Evolutionary conservation across 352 stramenopile species (phyloP), one percentile per base, ranked within the genome.

Genomic region (Phytophthora palmivora): DNA sequence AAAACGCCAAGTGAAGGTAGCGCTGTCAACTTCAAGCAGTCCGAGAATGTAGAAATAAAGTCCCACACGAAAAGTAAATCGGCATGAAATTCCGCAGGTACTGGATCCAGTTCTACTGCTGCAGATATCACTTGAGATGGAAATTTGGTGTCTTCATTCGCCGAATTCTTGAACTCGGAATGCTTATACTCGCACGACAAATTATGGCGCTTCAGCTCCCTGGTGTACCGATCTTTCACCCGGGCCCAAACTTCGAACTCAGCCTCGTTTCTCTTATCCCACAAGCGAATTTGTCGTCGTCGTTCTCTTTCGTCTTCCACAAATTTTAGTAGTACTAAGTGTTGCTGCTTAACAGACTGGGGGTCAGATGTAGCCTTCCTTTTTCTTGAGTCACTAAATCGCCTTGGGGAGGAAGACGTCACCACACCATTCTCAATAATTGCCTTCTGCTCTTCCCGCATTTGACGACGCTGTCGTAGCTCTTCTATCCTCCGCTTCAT

Each of bases 51-150:
- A 10, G 82, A 87, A 38, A 93, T 72, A 16, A 87, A 82, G 56
- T 93, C 84, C 84, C 84, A 93, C 10, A 86, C 72, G 47, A 91
- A 93, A 10, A 93, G 56, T 45, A 93, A 52, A 63, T 93, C 84
- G 10, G 51, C 46, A 22, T 82, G 79, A 46, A 66, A 55, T 58
- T 84, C 79, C 3, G 19, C 19, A 11, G 82, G 80, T 11, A 91
- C 37, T 9, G 63, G 14, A 2, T 74, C 58, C 11, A 93, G 49
- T 44, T 84, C 82, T 16, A 47, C 46, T 4, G 74, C 64, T 39
- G 61, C 28, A 22, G 50, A 78, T 7, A 85, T 54, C 2, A 74
- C 45, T 26, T 78, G 67, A 1, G 28, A 42, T 32, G 80, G 76
- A 67, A 87, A 79, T 11, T 66, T 69, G 21, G 44, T 18, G 10